Base-by-base conservation (phyloP, 2,329 filamentous ascomycete genomes). In the Calcarisporium arbuscula region DNA sequence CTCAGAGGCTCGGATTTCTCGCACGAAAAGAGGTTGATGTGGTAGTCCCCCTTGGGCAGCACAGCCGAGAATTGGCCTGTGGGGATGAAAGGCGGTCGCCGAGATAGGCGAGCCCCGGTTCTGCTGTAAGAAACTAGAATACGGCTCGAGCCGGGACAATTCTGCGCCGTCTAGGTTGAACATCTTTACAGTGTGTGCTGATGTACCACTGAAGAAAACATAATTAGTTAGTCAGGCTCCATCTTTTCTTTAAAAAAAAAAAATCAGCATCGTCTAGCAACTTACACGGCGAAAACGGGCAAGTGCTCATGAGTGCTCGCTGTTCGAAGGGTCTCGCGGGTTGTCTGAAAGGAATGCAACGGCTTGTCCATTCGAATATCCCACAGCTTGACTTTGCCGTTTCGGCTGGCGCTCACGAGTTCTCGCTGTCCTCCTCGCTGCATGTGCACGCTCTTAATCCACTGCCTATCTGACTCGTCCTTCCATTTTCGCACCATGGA, bases 401-500 rank as follows among this genome's bases (percentile, higher is more conserved):
- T 92, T 30, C 87, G 78, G 54, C 88, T 94, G 15, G 88, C 92
- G 28, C 83, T 90, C 34, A 98, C 71, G 27, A 98, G 73, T 60
- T 98, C 92, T 39, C 92, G 75, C 59, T 95, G 80, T 3, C 92
- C 92, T 41, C 92, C 92, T 28, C 92, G 84, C 61, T 98, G 92
- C 77, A 98, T 88, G 56, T 96, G 92, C 11, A 95, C 87, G 47
- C 86, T 92, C 50, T 88, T 89, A 58, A 98, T 82, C 92, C 92
- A 98, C 49, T 94, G 86, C 41, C 82, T 80, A 50, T 79, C 74
- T 9, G 65, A 62, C 53, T 96, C 90, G 50, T 95, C 87, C 55
- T 94, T 92, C 90, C 92, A 98, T 47, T 90, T 89, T 61, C 85
- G 86, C 36, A 95, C 83, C 89, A 96, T 95, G 14, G 85, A 84